Base-by-base conservation (phyloP, 2,329 filamentous ascomycete genomes). In the Diaporthe longicolla region DNA sequence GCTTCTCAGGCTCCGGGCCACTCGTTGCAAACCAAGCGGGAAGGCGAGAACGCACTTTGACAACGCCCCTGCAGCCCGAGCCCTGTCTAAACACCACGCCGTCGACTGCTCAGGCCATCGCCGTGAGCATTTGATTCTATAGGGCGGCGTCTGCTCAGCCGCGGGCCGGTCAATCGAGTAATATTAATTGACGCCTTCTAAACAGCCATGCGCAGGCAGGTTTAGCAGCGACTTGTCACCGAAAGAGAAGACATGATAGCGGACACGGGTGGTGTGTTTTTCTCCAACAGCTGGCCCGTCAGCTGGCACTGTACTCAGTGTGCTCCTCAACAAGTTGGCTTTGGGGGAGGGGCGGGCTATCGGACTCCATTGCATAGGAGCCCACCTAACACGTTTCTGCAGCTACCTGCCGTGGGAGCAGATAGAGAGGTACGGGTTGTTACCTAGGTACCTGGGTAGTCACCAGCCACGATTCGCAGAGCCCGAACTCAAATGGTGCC, bases 321-420 rank as follows among this genome's bases (percentile, higher is more conserved):
- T 45, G 37, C 40, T 54, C 37, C 72, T 74, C 72, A 74, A 74
- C 72, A 74, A 74, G 66, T 43, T 45, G 68, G 72, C 29, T 40
- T 58, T 45, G 37, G 37, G 37, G 37, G 10, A 13, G 37, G 37
- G 37, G 37, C 11, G 37, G 37, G 37, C 43, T 48, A 35, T 17
- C 9, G 24, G 32, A 32, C 4, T 4, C 10, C 24, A 9, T n/a
- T 7, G 45, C 4, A 10, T 3, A 54, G 45, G 66, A 61, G 32
- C 58, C 37, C 13, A 5, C 9, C 58, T 73, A 73, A 52, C 72
- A 24, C 5, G 3, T 1, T 13, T 9, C 5, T 1, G 7, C 1
- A 11, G 3, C 0, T 1, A 21, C 0, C 13, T 17, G 2, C 37
- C n/a, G 37, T 37, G 0, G 4, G 10, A 2, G 1, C 10, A 63